Base-by-base conservation (phyloP, 108 stramenopile species). In the Parmales sp. region DNA sequence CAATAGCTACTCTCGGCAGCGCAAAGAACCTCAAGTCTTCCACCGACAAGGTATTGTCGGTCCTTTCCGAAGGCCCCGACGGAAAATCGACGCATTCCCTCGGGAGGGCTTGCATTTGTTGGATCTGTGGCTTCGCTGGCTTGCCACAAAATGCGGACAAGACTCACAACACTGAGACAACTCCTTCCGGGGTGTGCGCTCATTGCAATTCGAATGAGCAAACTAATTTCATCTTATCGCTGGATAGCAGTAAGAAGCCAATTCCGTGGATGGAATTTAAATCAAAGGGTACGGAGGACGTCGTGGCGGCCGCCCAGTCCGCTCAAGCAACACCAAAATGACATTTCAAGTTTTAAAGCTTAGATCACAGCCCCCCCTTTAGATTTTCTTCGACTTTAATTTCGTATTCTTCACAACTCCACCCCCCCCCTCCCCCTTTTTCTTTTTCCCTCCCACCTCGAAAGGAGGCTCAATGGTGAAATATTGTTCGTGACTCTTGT, bases 211-310 rank as follows among this genome's bases (percentile, higher is more conserved):
- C 67, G 51, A 37, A n/a, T 0, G 39, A 73, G 2, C 72, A 73
- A 45, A 73, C 54, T 49, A 73, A 73, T 1, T 73, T 51, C 66
- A 51, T 73, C 2, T 29, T 73, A 1, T 51, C 26, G 25, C 45
- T 38, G 1, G 16, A 28, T 16, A 9, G 36, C 16, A 38, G 6
- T 18, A 22, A 60, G 18, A 13, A 64, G 3, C 37, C 39, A 25
- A 31, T 73, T 6, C 72, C 72, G 13, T 73, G 72, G 72, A 67
- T 73, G 0, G 72, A 73, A 44, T n/a, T n/a, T n/a, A n/a, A n/a
- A n/a, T n/a, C n/a, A n/a, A n/a, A n/a, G n/a, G n/a, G n/a, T n/a
- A n/a, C n/a, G n/a, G n/a, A n/a, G n/a, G n/a, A n/a, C n/a, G n/a
- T n/a, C n/a, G n/a, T n/a, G n/a, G n/a, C n/a, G n/a, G n/a, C n/a